Base-by-base conservation (phyloP, 352 stramenopile genomes). In the Phytophthora citrophthora region DNA sequence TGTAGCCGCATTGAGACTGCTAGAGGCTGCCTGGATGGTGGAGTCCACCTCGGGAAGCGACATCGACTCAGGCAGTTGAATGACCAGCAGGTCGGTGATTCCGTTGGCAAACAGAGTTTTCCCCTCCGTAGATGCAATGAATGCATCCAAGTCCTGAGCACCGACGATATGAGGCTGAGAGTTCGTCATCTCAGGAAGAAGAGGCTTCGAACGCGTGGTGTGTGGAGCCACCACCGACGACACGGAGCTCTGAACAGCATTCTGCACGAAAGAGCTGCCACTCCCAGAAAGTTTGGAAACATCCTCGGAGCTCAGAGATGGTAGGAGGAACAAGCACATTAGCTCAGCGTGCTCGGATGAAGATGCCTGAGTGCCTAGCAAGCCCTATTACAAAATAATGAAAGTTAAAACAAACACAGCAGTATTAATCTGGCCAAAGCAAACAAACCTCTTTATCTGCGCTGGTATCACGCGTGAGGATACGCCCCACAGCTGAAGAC, bases 191-290 rank as follows among this genome's bases (percentile, higher is more conserved):
- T 66, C 69, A 5, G 65, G 53, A 13, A 76, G 57, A 46, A 91
- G 70, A 40, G 79, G 67, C 31, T 74, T 64, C 10, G 69, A 48
- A 29, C 86, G 86, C 10, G 72, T 93, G 41, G 86, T 93, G 55
- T 93, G 85, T 6, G 84, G 79, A 40, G 91, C 68, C n/a, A 90
- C 78, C 26, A 91, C 76, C 4, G 83, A 91, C 36, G 84, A 93
- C 29, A 32, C 61, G 7, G 83, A 77, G 24, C 44, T 61, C 32
- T 77, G 59, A 16, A 93, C 63, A 3, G 79, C 73, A 10, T 43
- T 57, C 41, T 89, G 72, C 36, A 93, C 68, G 44, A 78, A 90
- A 20, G 81, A 86, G 20, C 39, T 45, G 6, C 41, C 18, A 3
- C 29, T 46, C 36, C 43, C 55, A 3, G 70, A 70, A 26, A 93